These are phyloP conservation scores for Royoungia palumana DNA, from an alignment of 768 basidiomycete genomes.

Conservation along the genomic window DNA sequence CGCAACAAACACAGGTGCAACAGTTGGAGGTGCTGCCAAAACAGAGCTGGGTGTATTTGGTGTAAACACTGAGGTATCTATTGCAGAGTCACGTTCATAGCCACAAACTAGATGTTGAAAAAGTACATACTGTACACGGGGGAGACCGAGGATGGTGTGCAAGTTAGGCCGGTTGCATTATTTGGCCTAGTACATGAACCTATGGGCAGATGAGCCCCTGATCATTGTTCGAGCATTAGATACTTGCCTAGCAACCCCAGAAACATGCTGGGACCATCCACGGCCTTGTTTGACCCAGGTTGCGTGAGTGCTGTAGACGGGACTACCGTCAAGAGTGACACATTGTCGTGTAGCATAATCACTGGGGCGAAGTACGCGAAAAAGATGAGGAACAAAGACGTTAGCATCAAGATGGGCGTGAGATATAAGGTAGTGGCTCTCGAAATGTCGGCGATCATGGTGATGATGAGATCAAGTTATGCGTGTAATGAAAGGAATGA, in stretches of 20 bases:
- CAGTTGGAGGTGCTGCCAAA: conserved; percentile 57
- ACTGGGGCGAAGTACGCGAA: conserved; percentile 69
- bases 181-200: conserved; percentile 64
- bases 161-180: conserved; percentile 49
- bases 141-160: conserved; percentile 51
- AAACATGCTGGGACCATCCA: conserved; percentile 69
- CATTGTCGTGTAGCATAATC: conserved; percentile 54
- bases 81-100: not conserved
- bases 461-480: not conserved
- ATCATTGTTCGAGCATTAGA: not conserved
- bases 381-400: conserved; percentile 61
- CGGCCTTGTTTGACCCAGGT: conserved; percentile 25
- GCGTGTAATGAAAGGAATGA: not conserved
- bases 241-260: conserved; percentile 64
- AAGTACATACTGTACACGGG: conserved; percentile 57
- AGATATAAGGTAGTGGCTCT: conserved; percentile 67
- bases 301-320: conserved; percentile 48
- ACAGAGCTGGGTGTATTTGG: conserved; percentile 50
- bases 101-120: not conserved
- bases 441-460: conserved; percentile 69
- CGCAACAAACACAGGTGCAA: conserved; percentile 62
- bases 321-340: conserved; percentile 61
- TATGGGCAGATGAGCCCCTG: conserved; percentile 23
- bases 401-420: conserved; percentile 61
- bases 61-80: conserved; percentile 68